Evolutionary conservation across 805 yeast genomes (phyloP).

Genomic region (Kodamaea laetipori): DNA sequence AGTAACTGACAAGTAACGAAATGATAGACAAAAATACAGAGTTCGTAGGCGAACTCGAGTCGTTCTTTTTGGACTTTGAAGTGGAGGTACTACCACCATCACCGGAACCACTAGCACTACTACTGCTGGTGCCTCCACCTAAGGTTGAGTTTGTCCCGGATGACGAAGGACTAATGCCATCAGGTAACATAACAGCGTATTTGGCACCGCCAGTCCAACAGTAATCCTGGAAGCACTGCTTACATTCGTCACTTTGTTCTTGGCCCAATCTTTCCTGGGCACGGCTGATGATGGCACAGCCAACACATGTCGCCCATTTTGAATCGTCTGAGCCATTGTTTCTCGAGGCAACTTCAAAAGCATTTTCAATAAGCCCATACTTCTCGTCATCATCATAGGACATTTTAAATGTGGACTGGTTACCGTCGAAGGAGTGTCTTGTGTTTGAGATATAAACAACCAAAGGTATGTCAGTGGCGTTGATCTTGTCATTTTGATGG

Average conservation of each 20-base stretch:
- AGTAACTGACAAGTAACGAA: too few relatives aligned
- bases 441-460: constrained; percentile 23
- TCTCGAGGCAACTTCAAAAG: constrained; percentile 22
- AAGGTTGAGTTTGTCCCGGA: background rate
- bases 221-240: constrained; percentile 22
- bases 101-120: background rate
- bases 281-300: constrained; percentile 28
- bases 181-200: constrained; percentile 16
- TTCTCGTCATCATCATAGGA: constrained; percentile 21
- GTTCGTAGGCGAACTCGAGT: background rate
- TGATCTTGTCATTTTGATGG: constrained; percentile 22
- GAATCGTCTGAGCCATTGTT: constrained; percentile 23
- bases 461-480: constrained; percentile 31
- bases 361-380: constrained; percentile 21
- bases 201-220: constrained; percentile 24
- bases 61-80: background rate
- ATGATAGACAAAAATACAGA: too few relatives aligned
- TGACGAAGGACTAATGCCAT: constrained; percentile 1
- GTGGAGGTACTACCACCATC: background rate
- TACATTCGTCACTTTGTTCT: constrained; percentile 25
- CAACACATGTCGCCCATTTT: constrained; percentile 27
- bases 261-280: constrained; percentile 26
- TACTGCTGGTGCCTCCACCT: background rate
- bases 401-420: constrained; percentile 28
- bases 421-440: constrained; percentile 21